phyloP scores from a whole-genome alignment of 345 rosid species.

The Crucihimalaya himalaica region DNA sequence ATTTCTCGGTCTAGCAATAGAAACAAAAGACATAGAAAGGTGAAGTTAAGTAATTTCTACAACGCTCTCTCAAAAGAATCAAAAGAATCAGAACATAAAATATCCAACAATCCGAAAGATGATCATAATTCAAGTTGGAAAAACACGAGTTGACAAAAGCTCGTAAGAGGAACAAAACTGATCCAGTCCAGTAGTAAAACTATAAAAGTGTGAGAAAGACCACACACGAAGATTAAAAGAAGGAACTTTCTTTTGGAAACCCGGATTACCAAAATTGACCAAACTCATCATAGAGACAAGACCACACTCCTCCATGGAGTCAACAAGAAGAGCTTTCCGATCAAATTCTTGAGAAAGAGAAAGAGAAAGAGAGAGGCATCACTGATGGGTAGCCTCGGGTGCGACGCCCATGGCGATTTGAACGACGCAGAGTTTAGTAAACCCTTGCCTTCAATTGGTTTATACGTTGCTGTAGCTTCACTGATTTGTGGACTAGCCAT shows the following conservation, averaged over 20 bases:
- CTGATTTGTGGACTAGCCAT: conserved; percentile 68
- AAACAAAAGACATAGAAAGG: no score
- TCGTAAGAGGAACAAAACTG: no score
- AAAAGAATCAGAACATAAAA: no score
- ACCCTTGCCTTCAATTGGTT: conserved; percentile 85
- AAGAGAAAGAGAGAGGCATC: not conserved
- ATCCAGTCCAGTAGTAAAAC: no score
- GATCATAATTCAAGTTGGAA: no score
- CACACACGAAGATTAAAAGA: not conserved
- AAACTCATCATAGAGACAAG: not conserved
- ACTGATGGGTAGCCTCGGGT: conserved; percentile 57
- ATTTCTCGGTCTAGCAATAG: no score
- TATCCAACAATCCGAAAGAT: no score
- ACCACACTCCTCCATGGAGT: conserved; percentile 10
- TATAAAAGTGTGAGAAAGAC: no score
- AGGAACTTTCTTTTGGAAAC: not conserved
- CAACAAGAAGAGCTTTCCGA: not conserved
- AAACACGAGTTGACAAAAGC: no score
- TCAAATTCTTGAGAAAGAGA: not conserved
- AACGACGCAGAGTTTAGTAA: conserved; percentile 59
- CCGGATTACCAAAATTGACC: not conserved
- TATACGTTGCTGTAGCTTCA: conserved; percentile 80
- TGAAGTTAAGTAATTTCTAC: no score
- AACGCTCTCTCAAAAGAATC: no score
- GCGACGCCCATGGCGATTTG: conserved; percentile 62